These are phyloP conservation scores for Malassezia furfur DNA, from an alignment of 1,284 basidiomycete species.

Conservation along the genomic window DNA sequence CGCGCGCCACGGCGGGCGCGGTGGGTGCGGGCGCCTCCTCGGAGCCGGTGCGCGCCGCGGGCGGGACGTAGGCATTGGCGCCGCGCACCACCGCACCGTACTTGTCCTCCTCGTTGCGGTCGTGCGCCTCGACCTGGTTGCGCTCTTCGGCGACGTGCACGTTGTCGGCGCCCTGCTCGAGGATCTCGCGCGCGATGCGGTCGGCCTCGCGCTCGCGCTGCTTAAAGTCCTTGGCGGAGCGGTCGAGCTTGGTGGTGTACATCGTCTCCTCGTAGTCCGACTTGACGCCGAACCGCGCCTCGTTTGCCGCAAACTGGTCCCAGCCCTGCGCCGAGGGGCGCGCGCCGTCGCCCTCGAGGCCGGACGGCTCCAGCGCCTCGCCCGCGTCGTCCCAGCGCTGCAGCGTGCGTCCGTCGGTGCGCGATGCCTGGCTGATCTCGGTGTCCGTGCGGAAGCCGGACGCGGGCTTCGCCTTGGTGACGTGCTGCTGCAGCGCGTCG, in stretches of 20 bases:
- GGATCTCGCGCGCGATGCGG: constrained; percentile 79
- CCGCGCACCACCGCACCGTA: constrained; percentile 85
- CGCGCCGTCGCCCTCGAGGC: neutral
- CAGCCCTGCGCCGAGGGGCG: constrained; percentile 53
- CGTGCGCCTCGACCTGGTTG: constrained; percentile 61
- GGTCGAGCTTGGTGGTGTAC: constrained; percentile 91
- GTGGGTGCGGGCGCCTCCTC: constrained; percentile 48
- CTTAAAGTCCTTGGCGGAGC: constrained; percentile 71
- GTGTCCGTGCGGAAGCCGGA: constrained; percentile 19
- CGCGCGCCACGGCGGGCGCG: constrained; percentile 15
- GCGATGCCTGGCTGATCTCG: constrained; percentile 7
- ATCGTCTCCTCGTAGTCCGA: constrained; percentile 85
- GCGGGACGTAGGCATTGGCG: constrained; percentile 64
- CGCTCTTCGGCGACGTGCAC: constrained; percentile 85
- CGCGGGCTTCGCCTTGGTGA: neutral
- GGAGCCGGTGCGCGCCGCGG: constrained; percentile 51
- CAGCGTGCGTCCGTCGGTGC: constrained; percentile 6
- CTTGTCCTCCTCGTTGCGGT: constrained; percentile 89
- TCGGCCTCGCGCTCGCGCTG: constrained; percentile 80
- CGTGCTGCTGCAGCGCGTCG: neutral
- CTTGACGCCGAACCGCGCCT: constrained; percentile 80
- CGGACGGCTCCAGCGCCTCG: neutral
- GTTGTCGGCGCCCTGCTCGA: constrained; percentile 57
- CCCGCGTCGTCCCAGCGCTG: constrained; percentile 17
- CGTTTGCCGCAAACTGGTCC: constrained; percentile 96